Conservation (phyloP, 441 rosid species). For the California macrophylla region DNA sequence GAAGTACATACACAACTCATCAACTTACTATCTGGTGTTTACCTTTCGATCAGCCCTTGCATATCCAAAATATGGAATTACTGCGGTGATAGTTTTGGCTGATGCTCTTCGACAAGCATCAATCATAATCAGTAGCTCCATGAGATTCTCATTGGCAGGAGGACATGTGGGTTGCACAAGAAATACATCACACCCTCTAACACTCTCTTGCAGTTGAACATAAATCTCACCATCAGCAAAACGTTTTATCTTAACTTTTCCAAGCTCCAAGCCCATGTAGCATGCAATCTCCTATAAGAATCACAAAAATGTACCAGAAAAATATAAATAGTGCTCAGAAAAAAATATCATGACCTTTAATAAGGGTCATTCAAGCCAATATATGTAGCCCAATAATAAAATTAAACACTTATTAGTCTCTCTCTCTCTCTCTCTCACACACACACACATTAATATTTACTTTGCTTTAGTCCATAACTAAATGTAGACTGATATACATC, state of each 20-base stretch:
- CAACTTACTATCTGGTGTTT: slow-evolving; percentile 2
- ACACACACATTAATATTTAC: too few species aligned
- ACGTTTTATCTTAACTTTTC: slow-evolving; percentile 75
- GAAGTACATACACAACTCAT: background rate
- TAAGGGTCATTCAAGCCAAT: too few species aligned
- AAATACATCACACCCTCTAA: slow-evolving; percentile 85
- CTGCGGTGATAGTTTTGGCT: slow-evolving; percentile 83
- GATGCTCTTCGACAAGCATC: slow-evolving; percentile 99
- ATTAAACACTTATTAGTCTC: too few species aligned
- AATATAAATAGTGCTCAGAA: background rate
- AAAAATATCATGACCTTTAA: too few species aligned
- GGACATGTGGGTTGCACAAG: slow-evolving; percentile 94
- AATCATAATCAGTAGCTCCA: slow-evolving; percentile 87
- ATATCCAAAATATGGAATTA: slow-evolving; percentile 96
- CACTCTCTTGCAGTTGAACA: slow-evolving; percentile 93
- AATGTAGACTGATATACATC: too few species aligned
- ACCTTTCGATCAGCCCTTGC: slow-evolving; percentile 99
- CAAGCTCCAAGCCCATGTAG: slow-evolving; percentile 89
- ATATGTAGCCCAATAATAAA: too few species aligned
- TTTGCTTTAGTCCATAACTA: too few species aligned
- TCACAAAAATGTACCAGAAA: background rate
- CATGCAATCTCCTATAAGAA: slow-evolving; percentile 64
- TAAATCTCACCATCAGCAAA: slow-evolving; percentile 95
- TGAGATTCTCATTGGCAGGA: slow-evolving; percentile 92
- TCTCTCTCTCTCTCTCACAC: too few species aligned